phyloP scores from a whole-genome alignment of 371 early-diverging fungal genomes.

The Lichtheimia ornata region DNA sequence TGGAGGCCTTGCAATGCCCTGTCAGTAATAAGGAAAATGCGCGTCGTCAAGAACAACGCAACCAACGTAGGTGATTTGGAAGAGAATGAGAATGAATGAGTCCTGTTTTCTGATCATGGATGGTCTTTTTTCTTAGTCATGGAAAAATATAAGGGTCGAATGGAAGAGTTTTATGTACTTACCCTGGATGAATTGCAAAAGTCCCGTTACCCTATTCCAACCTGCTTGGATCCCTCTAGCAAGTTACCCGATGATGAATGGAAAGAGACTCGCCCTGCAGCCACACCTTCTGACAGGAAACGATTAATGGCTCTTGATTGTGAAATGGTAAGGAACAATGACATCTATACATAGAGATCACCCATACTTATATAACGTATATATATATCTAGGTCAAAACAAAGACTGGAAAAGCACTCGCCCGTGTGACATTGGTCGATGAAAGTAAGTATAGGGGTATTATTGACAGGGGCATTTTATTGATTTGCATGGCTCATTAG shows the following conservation, averaged over 20 bases:
- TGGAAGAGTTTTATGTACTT: conserved; percentile 53
- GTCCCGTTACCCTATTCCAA: conserved; percentile 57
- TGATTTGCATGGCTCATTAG: conserved; percentile 8
- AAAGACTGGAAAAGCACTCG: conserved; percentile 65
- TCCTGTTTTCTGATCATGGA: not conserved
- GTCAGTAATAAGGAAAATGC: conserved; percentile 17
- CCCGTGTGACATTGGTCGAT: conserved; percentile 71
- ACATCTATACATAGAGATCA: not conserved
- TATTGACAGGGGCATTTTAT: not conserved
- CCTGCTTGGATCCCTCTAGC: conserved; percentile 36
- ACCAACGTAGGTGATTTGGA: conserved; percentile 8
- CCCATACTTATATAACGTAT: not conserved
- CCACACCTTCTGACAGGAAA: conserved; percentile 23
- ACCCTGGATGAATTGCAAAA: conserved; percentile 48
- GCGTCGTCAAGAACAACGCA: conserved; percentile 16
- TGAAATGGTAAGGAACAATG: conserved; percentile 67
- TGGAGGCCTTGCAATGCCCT: conserved; percentile 38
- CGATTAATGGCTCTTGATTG: conserved; percentile 74
- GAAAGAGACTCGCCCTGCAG: conserved; percentile 52
- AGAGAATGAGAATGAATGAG: too few relatives aligned
- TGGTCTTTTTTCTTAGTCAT: conserved; percentile 12
- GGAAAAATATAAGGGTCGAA: conserved; percentile 26
- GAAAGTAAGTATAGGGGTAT: conserved; percentile 28
- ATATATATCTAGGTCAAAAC: conserved; percentile 52
- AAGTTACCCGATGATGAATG: conserved; percentile 44